Percentiles rank a stretch among this genome's conserved stretches.
phyloP scores from a whole-genome alignment of 1,139 yeast genomes.

The Lodderomyces parapsilosis region DNA sequence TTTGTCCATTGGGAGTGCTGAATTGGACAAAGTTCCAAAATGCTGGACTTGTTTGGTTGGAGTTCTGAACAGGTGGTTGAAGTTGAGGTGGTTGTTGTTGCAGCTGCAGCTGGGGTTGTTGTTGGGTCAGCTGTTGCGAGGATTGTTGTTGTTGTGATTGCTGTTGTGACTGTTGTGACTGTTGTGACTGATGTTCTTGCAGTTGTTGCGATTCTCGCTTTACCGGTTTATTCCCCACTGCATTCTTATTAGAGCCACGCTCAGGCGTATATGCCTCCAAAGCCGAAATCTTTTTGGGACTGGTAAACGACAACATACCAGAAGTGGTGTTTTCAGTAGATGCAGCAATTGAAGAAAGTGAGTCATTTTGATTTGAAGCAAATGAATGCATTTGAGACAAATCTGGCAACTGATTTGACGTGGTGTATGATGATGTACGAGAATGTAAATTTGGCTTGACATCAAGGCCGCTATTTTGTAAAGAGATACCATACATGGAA shows the following conservation, averaged over 20 bases:
- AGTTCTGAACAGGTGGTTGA: too few relatives aligned
- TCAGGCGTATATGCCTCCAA: slow-evolving; percentile 84
- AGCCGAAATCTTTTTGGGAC: slow-evolving; percentile 60
- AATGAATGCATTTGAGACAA: slow-evolving; percentile 5
- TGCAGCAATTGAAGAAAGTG: slow-evolving; percentile 2
- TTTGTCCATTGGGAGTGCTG: slow-evolving; percentile 61
- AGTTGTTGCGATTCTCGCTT: slow-evolving; percentile 14
- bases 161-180: slow-evolving; percentile 25
- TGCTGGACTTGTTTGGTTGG: slow-evolving; percentile 64
- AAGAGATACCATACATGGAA: slow-evolving; percentile 33
- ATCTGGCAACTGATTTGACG: slow-evolving; percentile 5
- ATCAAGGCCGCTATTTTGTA: slow-evolving; percentile 18
- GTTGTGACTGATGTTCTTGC: slow-evolving; percentile 25
- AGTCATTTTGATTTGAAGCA: slow-evolving; percentile 7
- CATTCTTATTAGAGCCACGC: slow-evolving; percentile 46
- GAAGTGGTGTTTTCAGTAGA: slow-evolving; percentile 6
- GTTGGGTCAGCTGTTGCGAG: not conserved
- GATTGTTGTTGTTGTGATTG: slow-evolving; percentile 24
- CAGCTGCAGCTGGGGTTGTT: slow-evolving; percentile 4
- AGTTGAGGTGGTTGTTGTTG: slow-evolving; percentile 16
- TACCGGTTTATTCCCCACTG: not conserved
- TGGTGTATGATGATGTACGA: slow-evolving; percentile 15
- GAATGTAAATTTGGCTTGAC: slow-evolving; percentile 12
- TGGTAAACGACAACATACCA: slow-evolving; percentile 26
- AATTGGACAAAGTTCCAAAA: slow-evolving; percentile 79